Percentiles rank a stretch among this genome's conserved stretches.
Conservation (phyloP, 2,329 filamentous ascomycete genomes). For the Ciborinia camelliae region DNA sequence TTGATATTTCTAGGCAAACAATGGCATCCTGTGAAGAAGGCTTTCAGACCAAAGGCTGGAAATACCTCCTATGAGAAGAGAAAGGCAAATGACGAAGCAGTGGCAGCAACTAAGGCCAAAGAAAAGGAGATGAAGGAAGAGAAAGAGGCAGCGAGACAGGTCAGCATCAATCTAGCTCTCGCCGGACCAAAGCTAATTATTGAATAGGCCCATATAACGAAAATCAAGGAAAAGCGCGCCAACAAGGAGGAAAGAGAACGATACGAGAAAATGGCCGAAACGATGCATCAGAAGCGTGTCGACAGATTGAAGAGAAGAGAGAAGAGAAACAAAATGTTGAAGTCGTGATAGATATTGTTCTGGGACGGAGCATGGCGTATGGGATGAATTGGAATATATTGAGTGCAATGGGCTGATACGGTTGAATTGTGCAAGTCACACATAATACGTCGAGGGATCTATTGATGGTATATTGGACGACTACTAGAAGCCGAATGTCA, state of each 20-base stretch:
- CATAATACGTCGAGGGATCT: not conserved
- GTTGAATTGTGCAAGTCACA: conserved; percentile 1
- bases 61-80: conserved; percentile 78
- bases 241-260: conserved; percentile 91
- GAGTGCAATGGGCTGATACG: not conserved
- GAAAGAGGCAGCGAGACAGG: conserved; percentile 85
- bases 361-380: conserved; percentile 13
- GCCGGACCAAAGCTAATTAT: not conserved
- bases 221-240: conserved; percentile 78
- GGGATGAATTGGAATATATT: conserved; percentile 2
- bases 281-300: conserved; percentile 95
- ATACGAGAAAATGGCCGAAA: conserved; percentile 91
- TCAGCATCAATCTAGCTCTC: conserved; percentile 42
- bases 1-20: conserved; percentile 68
- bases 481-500: not conserved
- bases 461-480: not conserved
- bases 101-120: conserved; percentile 79
- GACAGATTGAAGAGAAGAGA: conserved; percentile 92
- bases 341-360: conserved; percentile 49
- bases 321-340: conserved; percentile 86
- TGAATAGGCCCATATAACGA: conserved; percentile 66
- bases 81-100: conserved; percentile 63
- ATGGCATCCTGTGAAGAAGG: conserved; percentile 80
- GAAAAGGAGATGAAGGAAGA: conserved; percentile 96
- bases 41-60: conserved; percentile 79